Conservation (phyloP, 345 rosid genomes). For the Passiflora organensis region DNA sequence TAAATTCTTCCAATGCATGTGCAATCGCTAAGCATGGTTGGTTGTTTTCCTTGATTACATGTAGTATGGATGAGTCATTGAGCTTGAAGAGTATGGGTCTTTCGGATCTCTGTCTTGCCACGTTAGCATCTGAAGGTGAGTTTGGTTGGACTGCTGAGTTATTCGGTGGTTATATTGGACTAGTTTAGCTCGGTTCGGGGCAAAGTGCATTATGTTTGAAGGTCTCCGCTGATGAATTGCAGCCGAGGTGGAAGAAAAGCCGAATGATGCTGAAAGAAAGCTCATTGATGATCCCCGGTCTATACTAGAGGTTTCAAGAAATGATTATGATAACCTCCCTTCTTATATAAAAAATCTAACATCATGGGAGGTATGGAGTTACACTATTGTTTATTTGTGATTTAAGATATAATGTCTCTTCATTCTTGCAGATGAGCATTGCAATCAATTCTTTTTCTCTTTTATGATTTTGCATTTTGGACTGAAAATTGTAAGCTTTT, state of each 20-base stretch:
- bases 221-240: conserved; percentile 3
- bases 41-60: conserved; percentile 26
- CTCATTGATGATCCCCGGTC: conserved; percentile 21
- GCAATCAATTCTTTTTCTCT: too few species aligned
- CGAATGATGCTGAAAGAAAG: conserved; percentile 22
- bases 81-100: conserved; percentile 72
- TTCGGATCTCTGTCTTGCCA: conserved; percentile 77
- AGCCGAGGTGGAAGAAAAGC: conserved; percentile 28
- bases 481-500: too few species aligned
- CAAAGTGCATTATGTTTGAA: neutral
- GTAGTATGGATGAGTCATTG: conserved; percentile 60
- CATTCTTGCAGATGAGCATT: too few species aligned
- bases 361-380: conserved; percentile 75
- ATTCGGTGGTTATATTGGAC: too few species aligned
- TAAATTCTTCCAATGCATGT: too few species aligned
- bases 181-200: too few species aligned
- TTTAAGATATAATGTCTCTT: too few species aligned
- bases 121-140: conserved; percentile 46
- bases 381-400: neutral
- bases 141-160: too few species aligned
- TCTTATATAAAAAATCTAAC: conserved; percentile 64
- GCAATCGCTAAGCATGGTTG: neutral
- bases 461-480: too few species aligned
- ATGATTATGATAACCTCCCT: conserved; percentile 64
- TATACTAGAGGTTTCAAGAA: conserved; percentile 36